Base-by-base conservation (phyloP, 1,139 yeast species). In the Yamadazyma spencermartinsiae region DNA sequence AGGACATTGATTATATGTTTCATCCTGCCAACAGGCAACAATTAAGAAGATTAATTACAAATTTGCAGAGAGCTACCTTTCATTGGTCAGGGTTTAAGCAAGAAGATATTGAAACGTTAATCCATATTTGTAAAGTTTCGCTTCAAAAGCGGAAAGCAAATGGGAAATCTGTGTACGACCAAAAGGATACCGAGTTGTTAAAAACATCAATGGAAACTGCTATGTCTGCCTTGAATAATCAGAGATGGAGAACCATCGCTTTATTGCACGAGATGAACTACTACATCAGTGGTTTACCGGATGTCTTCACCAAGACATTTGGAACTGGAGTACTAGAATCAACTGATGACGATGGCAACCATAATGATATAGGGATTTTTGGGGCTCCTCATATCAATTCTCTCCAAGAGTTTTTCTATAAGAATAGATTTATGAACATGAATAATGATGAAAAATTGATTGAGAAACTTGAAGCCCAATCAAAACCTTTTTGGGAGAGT, bases 41-140 rank as follows among this genome's bases (percentile, higher is more conserved):
- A 44, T 56, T 82, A 33, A 62, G 82, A 44, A 58, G 82, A 35
- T 66, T 82, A 48, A 72, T 82, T 8, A 71, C 76, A 2, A 82
- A 83, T 50, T 55, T 82, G 32, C 86, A 79, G 53, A 65, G 82
- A 41, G 80, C 86, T 1, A 79, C 89, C 0, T 82, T 82, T 51
- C 80, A 79, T 50, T 83, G 89, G 89, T 79, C 87, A 2, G 88
- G 88, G 0, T 82, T 82, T 50, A 69, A 80, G 20, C 71, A 70
- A 31, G 68, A 65, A 29, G 86, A 80, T 55, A 64, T 80, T 11
- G 76, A 76, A 34, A 68, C 74, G 16, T 61, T 82, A 51, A 55
- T 76, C 3, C 60, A 64, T 29, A 72, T 82, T 24, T 73, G 82
- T 39, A 60, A 66, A 26, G 58, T 61, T n/a, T 69, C 79, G 2